Percentiles rank a stretch among this genome's conserved stretches.
These are phyloP conservation scores for Phytophthora tentaculata DNA, from an alignment of 352 stramenopile species.

Conservation along the genomic window DNA sequence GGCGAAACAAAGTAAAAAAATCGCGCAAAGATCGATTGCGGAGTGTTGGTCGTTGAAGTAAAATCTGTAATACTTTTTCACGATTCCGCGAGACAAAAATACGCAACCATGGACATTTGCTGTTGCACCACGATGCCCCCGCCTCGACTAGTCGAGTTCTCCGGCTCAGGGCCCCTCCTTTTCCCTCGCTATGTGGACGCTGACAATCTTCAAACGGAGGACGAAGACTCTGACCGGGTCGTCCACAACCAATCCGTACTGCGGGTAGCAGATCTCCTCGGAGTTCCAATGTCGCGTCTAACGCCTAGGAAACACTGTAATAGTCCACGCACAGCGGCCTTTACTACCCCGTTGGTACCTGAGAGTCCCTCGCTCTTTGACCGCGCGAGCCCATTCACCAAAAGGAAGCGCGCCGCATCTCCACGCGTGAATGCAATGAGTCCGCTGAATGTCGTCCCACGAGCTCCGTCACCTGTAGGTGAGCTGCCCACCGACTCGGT, in stretches of 20 bases:
- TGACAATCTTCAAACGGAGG: slow-evolving; percentile 21
- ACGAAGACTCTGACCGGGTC: slow-evolving; percentile 17
- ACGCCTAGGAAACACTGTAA: slow-evolving; percentile 14
- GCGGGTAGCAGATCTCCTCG: slow-evolving; percentile 21
- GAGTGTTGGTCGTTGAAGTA: slow-evolving; percentile 36
- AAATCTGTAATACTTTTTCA: slow-evolving; percentile 1
- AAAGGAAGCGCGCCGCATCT: slow-evolving; percentile 18
- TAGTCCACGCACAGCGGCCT: slow-evolving; percentile 16
- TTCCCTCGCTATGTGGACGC: slow-evolving; percentile 38
- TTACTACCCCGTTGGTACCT: slow-evolving; percentile 1
- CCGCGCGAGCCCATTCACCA: slow-evolving; percentile 14
- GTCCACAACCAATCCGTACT: slow-evolving; percentile 23
- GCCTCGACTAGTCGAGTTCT: slow-evolving; percentile 9
- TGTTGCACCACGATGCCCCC: slow-evolving; percentile 10
- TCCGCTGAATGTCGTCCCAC: slow-evolving; percentile 18
- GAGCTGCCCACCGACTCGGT: slow-evolving; percentile 39
- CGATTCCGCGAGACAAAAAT: background rate
- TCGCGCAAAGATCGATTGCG: too few species aligned
- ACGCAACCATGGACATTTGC: background rate
- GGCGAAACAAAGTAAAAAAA: too few species aligned
- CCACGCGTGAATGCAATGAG: slow-evolving; percentile 25
- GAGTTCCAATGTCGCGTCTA: background rate
- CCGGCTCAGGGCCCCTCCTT: slow-evolving; percentile 2
- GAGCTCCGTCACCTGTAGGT: slow-evolving; percentile 45
- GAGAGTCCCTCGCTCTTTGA: slow-evolving; percentile 6